Evolutionary conservation across 1,284 basidiomycete genomes (phyloP), one percentile per base, ranked within the genome.

Genomic region (Afroboletus lepidellus): DNA sequence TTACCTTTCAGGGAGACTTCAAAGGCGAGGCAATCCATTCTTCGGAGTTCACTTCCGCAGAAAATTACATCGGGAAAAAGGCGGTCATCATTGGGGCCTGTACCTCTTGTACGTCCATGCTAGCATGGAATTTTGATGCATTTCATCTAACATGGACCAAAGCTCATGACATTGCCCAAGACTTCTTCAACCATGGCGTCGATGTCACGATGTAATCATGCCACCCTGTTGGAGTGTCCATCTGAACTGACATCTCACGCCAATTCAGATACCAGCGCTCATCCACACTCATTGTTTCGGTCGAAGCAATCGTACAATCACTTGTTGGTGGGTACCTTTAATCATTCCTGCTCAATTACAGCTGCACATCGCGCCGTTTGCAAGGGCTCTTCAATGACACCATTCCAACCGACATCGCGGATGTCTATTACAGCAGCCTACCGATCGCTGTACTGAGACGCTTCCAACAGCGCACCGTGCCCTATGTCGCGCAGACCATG

Each of bases 41-140:
- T 13, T 66, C 68, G 8, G 48, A 64, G 32, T 74, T 72, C 59
- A 65, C 56, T 1, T 63, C 66, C 3, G 74, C 72, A 0, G 59
- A 60, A 6, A 67, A 72, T 38, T 75, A 71, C 60, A 48, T 59
- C n/a, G 75, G 74, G 5, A 78, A 77, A 57, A 70, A 70, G 49
- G 76, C 71, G 8, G 60, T 77, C 16, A 64, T 79, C 11, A 65
- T 80, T 2, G 77, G 77, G 36, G 70, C 74, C 39, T 74, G 74
- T 45, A 77, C 69, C 32, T 74, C 74, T 15, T 70, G 67, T 60
- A 55, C 13, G 53, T 52, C n/a, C 24, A 3, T 5, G 7, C 29
- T 23, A n/a, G 2, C 27, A 12, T 21, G 8, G 33, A 41, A 20
- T 12, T 1, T 7, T 11, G 7, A 18, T 13, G 2, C 15, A 34